Base-by-base conservation (phyloP, 1,284 basidiomycete genomes). In the Violaceomyces palustris region DNA sequence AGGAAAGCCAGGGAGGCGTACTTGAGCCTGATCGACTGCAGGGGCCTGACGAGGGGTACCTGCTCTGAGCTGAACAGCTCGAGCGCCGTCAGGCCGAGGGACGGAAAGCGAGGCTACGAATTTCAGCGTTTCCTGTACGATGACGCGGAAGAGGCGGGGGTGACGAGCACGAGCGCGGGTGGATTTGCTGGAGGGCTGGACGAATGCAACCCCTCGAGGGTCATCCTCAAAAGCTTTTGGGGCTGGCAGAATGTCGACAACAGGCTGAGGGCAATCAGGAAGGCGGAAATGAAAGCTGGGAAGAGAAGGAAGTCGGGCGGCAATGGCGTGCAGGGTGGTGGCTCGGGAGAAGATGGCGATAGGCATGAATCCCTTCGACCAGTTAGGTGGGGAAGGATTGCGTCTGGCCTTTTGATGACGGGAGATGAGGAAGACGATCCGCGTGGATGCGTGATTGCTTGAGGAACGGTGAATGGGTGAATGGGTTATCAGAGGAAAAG, bases 201-300 rank as follows among this genome's bases (percentile, higher is more conserved):
- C 38, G 64, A 67, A 34, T 61, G 58, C 35, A 62, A 67, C 45
- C 45, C 48, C 0, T 29, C 45, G 25, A 42, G 48, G 30, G 48
- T 57, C 0, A 59, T 64, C 1, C 32, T 67, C 34, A 61, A 67
- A 45, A 57, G 45, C 29, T 67, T 64, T 38, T 64, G 53, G 50
- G 53, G 44, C 27, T 67, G 64, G 64, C 57, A 67, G 42, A 15
- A 43, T 25, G 50, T 63, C 12, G 57, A 63, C 39, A 44, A 42
- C 6, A 34, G 51, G 22, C 21, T 45, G 23, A 60, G 56, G 40
- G 48, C 50, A 27, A 42, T 43, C 41, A 32, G 49, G 25, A 53
- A 62, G 34, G 45, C 50, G 8, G 48, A 62, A 18, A 35, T 42
- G 38, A 38, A 40, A 6, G 56, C 44, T 6, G 34, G 32, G 7